A percentile compares a stretch with the other conserved stretches of the same genome.
Evolutionary conservation across 164 flowering plant species (phyloP).

Genomic region (Warburgia ugandensis): DNA sequence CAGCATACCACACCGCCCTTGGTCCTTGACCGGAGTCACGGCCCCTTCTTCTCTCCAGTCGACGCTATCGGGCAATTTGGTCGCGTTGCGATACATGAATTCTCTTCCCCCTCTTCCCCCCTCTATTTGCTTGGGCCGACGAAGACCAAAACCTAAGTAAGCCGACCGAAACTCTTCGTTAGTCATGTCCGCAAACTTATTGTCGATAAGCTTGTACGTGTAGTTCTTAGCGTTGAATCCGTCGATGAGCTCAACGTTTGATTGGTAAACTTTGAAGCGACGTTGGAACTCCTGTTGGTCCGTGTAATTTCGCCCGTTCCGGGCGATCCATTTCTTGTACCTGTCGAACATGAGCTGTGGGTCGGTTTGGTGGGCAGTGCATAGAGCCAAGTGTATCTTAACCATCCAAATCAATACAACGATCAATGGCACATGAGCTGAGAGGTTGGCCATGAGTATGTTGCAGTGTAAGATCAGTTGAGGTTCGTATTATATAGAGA

Average conservation of each 20-base stretch:
- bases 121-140: not conserved
- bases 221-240: slow-evolving; percentile 36
- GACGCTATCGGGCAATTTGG: not conserved
- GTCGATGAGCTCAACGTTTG: slow-evolving; percentile 42
- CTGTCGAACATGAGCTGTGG: slow-evolving; percentile 35
- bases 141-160: slow-evolving; percentile 9
- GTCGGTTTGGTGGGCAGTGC: too few relatives aligned
- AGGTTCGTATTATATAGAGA: too few relatives aligned
- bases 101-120: not conserved
- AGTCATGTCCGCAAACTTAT: slow-evolving; percentile 25
- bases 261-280: slow-evolving; percentile 47
- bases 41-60: slow-evolving; percentile 15
- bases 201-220: slow-evolving; percentile 34
- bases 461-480: too few relatives aligned
- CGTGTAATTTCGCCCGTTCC: slow-evolving; percentile 19
- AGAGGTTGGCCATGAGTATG: too few relatives aligned
- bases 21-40: slow-evolving; percentile 12
- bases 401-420: too few relatives aligned
- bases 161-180: slow-evolving; percentile 14
- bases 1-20: slow-evolving; percentile 7
- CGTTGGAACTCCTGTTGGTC: slow-evolving; percentile 23
- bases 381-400: too few relatives aligned
- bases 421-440: too few relatives aligned
- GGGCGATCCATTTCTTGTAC: slow-evolving; percentile 37
- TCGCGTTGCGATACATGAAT: not conserved